Conservation (phyloP, 1,284 basidiomycete genomes). For the Paramarasmius palmivorus region DNA sequence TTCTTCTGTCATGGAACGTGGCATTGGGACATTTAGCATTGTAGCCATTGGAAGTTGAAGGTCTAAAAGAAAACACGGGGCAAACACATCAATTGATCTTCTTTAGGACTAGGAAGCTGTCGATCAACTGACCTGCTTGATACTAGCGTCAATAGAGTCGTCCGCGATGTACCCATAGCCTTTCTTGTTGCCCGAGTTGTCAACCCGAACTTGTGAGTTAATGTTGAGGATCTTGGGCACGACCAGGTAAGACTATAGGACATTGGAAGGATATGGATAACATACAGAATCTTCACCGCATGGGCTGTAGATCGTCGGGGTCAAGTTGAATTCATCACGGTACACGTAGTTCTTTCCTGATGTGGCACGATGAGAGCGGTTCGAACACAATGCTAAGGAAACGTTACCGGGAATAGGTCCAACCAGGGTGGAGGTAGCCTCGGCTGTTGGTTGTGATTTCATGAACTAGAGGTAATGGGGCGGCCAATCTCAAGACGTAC, state of each 20-base stretch:
- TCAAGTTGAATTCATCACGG: slow-evolving; percentile 24
- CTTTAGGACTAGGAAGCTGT: neutral
- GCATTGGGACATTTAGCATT: neutral
- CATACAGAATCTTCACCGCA: slow-evolving; percentile 19
- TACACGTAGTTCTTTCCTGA: slow-evolving; percentile 24
- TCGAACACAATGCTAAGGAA: neutral
- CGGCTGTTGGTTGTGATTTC: neutral
- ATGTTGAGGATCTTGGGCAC: slow-evolving; percentile 20
- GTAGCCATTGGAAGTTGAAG: slow-evolving; percentile 12
- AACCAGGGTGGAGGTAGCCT: slow-evolving; percentile 9
- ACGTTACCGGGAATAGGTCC: slow-evolving; percentile 10
- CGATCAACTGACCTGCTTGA: slow-evolving; percentile 3
- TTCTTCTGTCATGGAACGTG: neutral
- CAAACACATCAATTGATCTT: neutral
- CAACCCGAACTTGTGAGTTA: slow-evolving; percentile 23
- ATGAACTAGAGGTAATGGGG: neutral
- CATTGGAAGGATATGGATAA: neutral
- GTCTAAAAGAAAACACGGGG: neutral
- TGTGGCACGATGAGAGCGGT: neutral
- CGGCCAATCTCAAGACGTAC: neutral
- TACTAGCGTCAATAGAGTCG: slow-evolving; percentile 18
- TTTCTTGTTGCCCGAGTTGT: slow-evolving; percentile 22
- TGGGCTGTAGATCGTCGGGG: slow-evolving; percentile 20
- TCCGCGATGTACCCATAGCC: slow-evolving; percentile 27
- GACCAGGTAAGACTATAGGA: neutral